Evolutionary conservation across 2,329 filamentous ascomycete species (phyloP).

Genomic region (Huntiella abstrusa): DNA sequence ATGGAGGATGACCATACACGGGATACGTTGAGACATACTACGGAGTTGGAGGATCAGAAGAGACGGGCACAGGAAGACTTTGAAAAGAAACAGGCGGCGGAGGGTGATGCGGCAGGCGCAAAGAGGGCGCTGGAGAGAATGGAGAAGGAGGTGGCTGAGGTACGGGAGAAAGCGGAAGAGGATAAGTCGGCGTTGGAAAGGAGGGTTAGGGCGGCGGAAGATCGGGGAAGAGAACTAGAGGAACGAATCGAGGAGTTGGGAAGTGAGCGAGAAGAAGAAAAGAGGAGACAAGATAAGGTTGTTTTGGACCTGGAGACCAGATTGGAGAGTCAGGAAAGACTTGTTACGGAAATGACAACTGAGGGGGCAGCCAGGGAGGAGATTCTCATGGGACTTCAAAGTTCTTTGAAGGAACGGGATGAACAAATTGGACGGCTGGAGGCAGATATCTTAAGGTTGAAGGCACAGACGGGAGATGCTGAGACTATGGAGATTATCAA

Average conservation of each 20-base stretch:
- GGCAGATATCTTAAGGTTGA: constrained; percentile 64
- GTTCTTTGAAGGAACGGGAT: constrained; percentile 50
- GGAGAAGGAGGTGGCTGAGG: constrained; percentile 30
- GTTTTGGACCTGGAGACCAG: constrained; percentile 35
- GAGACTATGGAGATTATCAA: constrained; percentile 76
- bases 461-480: constrained; percentile 69
- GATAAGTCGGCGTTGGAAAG: constrained; percentile 50
- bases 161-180: constrained; percentile 29
- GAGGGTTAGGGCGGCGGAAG: constrained; percentile 49
- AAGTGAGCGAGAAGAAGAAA: constrained; percentile 46
- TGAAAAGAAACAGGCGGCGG: constrained; percentile 42
- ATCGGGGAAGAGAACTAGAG: constrained; percentile 52
- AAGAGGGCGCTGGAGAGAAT: constrained; percentile 30
- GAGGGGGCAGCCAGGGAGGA: constrained; percentile 37
- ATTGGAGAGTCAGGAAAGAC: constrained; percentile 26
- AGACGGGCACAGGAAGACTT: constrained; percentile 74
- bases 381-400: constrained; percentile 41
- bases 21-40: constrained; percentile 56
- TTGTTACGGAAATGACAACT: constrained; percentile 38
- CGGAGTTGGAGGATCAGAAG: constrained; percentile 64
- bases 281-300: constrained; percentile 39
- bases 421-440: constrained; percentile 55
- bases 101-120: constrained; percentile 32
- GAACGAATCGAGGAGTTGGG: constrained; percentile 65
- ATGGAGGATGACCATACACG: constrained; percentile 78